These are phyloP conservation scores for Fusarium brachygibbosum DNA, from an alignment of 2,329 filamentous ascomycete genomes.

Conservation along the genomic window DNA sequence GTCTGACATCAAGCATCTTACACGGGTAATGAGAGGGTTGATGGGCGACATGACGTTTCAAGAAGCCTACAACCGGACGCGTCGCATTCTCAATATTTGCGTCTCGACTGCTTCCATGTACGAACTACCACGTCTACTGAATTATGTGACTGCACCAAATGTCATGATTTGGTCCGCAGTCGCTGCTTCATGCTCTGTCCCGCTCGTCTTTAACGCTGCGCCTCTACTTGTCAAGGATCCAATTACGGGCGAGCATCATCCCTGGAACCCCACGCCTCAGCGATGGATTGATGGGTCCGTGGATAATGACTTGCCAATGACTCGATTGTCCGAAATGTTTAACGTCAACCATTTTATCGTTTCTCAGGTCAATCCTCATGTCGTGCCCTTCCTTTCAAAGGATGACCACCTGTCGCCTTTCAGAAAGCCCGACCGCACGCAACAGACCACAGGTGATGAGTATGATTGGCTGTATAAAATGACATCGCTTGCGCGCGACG, in stretches of 20 bases:
- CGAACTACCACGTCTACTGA: slow-evolving; percentile 87
- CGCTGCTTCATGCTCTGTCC: slow-evolving; percentile 94
- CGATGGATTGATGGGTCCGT: slow-evolving; percentile 96
- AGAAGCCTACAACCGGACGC: slow-evolving; percentile 94
- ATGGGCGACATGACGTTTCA: slow-evolving; percentile 94
- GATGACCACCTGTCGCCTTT: slow-evolving; percentile 71
- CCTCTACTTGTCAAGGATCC: slow-evolving; percentile 88
- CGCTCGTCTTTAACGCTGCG: slow-evolving; percentile 84
- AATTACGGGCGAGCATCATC: slow-evolving; percentile 78
- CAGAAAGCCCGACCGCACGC: slow-evolving; percentile 45
- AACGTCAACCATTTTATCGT: slow-evolving; percentile 99
- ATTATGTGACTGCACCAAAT: slow-evolving; percentile 93
- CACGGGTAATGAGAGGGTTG: slow-evolving; percentile 82
- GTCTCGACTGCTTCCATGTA: slow-evolving; percentile 90
- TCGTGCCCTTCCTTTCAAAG: slow-evolving; percentile 85
- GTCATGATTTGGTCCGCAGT: slow-evolving; percentile 98
- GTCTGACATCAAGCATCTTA: slow-evolving; percentile 86
- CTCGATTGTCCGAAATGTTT: slow-evolving; percentile 91
- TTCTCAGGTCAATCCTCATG: slow-evolving; percentile 95
- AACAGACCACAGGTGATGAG: slow-evolving; percentile 54
- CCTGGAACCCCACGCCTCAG: slow-evolving; percentile 89
- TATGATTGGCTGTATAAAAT: slow-evolving; percentile 74
- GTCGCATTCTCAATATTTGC: slow-evolving; percentile 92
- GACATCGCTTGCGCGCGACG: slow-evolving; percentile 80
- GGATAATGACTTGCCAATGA: slow-evolving; percentile 94